phyloP scores from a whole-genome alignment of 1,139 yeast genomes.

The Nematodospora anomalae region DNA sequence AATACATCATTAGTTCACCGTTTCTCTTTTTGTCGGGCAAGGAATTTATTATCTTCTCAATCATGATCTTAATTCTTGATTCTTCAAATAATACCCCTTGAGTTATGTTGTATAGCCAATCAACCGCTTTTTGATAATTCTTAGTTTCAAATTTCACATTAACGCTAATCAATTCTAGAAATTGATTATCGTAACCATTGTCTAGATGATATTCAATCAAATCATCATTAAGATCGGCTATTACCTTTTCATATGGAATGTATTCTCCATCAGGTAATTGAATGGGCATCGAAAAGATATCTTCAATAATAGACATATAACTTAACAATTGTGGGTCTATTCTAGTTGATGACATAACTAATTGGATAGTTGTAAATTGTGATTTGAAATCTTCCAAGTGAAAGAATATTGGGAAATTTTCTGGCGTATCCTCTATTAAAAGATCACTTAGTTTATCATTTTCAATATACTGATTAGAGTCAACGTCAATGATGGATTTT shows the following conservation, averaged over 20 bases:
- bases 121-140: slow-evolving; percentile 67
- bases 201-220: slow-evolving; percentile 59
- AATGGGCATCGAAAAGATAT: slow-evolving; percentile 71
- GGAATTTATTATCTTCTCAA: slow-evolving; percentile 74
- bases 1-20: slow-evolving; percentile 70
- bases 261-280: slow-evolving; percentile 58
- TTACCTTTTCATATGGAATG: slow-evolving; percentile 72
- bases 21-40: slow-evolving; percentile 80
- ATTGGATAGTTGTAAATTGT: slow-evolving; percentile 71
- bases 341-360: slow-evolving; percentile 63
- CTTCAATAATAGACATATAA: slow-evolving; percentile 64
- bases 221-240: slow-evolving; percentile 70
- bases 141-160: slow-evolving; percentile 60
- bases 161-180: slow-evolving; percentile 64
- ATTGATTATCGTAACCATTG: slow-evolving; percentile 59
- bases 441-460: slow-evolving; percentile 30
- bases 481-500: slow-evolving; percentile 17
- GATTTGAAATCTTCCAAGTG: slow-evolving; percentile 82
- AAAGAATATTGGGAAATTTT: slow-evolving; percentile 62
- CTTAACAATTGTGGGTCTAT: slow-evolving; percentile 61
- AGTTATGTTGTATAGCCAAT: slow-evolving; percentile 72
- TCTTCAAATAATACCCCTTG: slow-evolving; percentile 70
- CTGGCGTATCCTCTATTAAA: slow-evolving; percentile 40
- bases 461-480: slow-evolving; percentile 17
- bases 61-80: slow-evolving; percentile 63